These are phyloP conservation scores for Hibiscus mutabilis DNA, from an alignment of 345 rosid species.

Conservation along the genomic window DNA sequence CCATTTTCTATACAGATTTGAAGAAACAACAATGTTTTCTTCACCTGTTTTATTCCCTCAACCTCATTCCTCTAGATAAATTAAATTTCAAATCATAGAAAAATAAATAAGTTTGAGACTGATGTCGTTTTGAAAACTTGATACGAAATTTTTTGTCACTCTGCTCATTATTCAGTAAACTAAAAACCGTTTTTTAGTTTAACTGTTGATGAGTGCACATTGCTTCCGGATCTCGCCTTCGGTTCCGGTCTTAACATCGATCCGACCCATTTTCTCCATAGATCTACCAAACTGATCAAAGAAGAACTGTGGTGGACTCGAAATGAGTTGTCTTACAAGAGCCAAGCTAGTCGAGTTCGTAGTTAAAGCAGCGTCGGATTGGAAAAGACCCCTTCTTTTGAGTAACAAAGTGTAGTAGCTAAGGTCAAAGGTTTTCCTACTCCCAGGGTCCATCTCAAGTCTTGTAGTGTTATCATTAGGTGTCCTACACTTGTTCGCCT, in stretches of 20 bases:
- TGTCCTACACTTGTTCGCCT: slow-evolving; percentile 59
- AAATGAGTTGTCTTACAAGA: slow-evolving; percentile 36
- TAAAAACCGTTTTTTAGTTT: not conserved
- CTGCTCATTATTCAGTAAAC: too few species aligned
- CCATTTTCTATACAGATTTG: not conserved
- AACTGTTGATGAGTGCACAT: slow-evolving; percentile 59
- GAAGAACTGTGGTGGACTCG: slow-evolving; percentile 44
- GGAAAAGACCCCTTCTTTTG: slow-evolving; percentile 67
- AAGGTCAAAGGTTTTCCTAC: slow-evolving; percentile 61
- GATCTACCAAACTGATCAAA: slow-evolving; percentile 52
- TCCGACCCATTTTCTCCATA: slow-evolving; percentile 73
- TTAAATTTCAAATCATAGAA: not conserved
- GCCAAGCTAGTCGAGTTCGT: slow-evolving; percentile 42
- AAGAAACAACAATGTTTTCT: not conserved
- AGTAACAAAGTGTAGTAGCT: slow-evolving; percentile 48
- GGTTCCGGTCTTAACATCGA: slow-evolving; percentile 62
- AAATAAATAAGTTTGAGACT: not conserved
- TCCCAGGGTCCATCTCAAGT: slow-evolving; percentile 83
- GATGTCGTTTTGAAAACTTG: too few species aligned
- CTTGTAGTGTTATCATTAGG: slow-evolving; percentile 49
- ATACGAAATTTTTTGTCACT: not conserved
- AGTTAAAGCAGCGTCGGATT: slow-evolving; percentile 67
- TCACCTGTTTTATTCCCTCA: not conserved
- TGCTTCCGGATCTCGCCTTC: slow-evolving; percentile 62
- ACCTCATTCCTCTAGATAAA: not conserved